Percentiles rank a stretch among this genome's conserved stretches.
phyloP scores from a whole-genome alignment of 805 yeast genomes.

The Candida cerambycidarum region DNA sequence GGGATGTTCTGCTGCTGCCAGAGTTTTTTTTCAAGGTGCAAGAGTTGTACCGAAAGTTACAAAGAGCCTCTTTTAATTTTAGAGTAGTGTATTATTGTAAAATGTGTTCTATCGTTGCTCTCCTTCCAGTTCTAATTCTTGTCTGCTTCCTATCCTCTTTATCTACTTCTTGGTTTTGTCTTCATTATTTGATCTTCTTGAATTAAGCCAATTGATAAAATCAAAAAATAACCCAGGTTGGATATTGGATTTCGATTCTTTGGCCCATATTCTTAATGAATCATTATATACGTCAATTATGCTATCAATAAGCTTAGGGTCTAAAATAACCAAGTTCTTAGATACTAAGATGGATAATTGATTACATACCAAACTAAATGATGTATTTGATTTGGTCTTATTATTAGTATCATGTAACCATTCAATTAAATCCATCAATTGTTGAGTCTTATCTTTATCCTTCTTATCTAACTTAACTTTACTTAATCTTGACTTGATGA shows the following conservation, averaged over 20 bases:
- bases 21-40: slow-evolving; percentile 68
- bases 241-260: slow-evolving; percentile 43
- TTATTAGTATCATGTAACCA: slow-evolving; percentile 42
- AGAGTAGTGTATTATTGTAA: neutral
- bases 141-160: neutral
- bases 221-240: slow-evolving; percentile 67
- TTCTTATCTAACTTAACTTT: slow-evolving; percentile 38
- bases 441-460: slow-evolving; percentile 14
- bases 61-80: neutral
- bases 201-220: slow-evolving; percentile 72
- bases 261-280: slow-evolving; percentile 63
- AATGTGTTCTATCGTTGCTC: too few relatives aligned
- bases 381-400: slow-evolving; percentile 38
- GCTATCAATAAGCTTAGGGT: slow-evolving; percentile 35
- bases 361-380: slow-evolving; percentile 56
- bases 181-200: slow-evolving; percentile 20
- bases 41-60: slow-evolving; percentile 42
- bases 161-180: neutral
- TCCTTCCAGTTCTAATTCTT: too few relatives aligned
- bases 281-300: slow-evolving; percentile 57
- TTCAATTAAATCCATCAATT: slow-evolving; percentile 30
- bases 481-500: slow-evolving; percentile 60
- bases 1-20: slow-evolving; percentile 66
- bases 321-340: slow-evolving; percentile 48
- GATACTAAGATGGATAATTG: slow-evolving; percentile 66